phyloP scores from a whole-genome alignment of 1,139 yeast species.

The Sugiyamaella xylanicola region DNA sequence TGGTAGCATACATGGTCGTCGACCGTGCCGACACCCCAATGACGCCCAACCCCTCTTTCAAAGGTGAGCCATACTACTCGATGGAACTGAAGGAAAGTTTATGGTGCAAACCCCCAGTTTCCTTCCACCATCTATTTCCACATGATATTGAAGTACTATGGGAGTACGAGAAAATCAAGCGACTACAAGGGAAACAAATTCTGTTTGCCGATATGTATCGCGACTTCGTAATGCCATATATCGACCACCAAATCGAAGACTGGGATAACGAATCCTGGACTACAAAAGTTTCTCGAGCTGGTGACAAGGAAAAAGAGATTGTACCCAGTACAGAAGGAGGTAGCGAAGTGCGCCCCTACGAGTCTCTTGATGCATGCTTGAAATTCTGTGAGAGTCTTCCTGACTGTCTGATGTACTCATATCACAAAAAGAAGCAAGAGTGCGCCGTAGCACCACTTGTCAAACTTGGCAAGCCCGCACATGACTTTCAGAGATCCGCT shows the following conservation, averaged over 20 bases:
- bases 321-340: constrained; percentile 25
- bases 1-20: constrained; percentile 38
- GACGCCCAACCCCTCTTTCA: constrained; percentile 10
- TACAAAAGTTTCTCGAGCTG: constrained; percentile 22
- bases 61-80: constrained; percentile 26
- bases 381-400: constrained; percentile 28
- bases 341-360: constrained; percentile 30
- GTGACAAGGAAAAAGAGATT: constrained; percentile 22
- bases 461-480: constrained; percentile 25
- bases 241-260: constrained; percentile 28
- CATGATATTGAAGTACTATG: constrained; percentile 39
- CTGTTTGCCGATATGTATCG: constrained; percentile 38
- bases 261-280: constrained; percentile 37
- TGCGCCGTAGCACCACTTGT: constrained; percentile 26
- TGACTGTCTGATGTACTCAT: constrained; percentile 34
- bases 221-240: constrained; percentile 39
- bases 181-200: constrained; percentile 31
- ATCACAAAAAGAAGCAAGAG: constrained; percentile 23
- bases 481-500: constrained; percentile 20
- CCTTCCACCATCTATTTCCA: constrained; percentile 39
- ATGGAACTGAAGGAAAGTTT: constrained; percentile 29
- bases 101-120: constrained; percentile 40
- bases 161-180: constrained; percentile 39
- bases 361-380: constrained; percentile 30
- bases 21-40: constrained; percentile 21